phyloP scores from a whole-genome alignment of 257 asterid species.

The Thymus quinquecostatus region DNA sequence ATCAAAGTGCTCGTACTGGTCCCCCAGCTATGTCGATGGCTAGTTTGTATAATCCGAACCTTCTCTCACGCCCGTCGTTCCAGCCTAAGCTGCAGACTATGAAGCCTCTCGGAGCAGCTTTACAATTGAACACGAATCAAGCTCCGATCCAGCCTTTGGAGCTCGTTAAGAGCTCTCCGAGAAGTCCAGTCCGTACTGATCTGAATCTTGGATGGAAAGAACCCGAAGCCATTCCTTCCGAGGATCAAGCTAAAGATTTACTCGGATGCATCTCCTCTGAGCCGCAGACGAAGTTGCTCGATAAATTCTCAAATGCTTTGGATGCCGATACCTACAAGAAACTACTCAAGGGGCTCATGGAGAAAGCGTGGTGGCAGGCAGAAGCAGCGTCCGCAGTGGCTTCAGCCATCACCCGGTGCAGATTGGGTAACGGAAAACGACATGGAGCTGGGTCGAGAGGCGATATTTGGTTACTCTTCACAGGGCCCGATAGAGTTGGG shows the following conservation, averaged over 20 bases:
- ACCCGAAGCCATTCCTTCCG: slow-evolving; percentile 35
- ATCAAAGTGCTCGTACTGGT: slow-evolving; percentile 42
- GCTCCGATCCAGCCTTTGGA: slow-evolving; percentile 32
- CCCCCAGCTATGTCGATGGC: slow-evolving; percentile 48
- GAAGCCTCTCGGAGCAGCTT: slow-evolving; percentile 58
- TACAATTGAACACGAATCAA: slow-evolving; percentile 54
- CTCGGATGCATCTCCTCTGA: slow-evolving; percentile 73
- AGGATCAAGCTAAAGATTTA: slow-evolving; percentile 66
- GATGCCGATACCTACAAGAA: slow-evolving; percentile 87
- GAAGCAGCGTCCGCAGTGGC: slow-evolving; percentile 90
- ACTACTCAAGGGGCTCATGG: slow-evolving; percentile 94
- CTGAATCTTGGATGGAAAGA: slow-evolving; percentile 72
- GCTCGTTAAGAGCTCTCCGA: slow-evolving; percentile 42
- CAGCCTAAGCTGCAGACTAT: slow-evolving; percentile 51
- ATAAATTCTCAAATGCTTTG: slow-evolving; percentile 63
- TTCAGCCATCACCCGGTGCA: slow-evolving; percentile 74
- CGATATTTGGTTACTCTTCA: slow-evolving; percentile 75
- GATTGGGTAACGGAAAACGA: slow-evolving; percentile 73
- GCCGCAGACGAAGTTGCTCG: slow-evolving; percentile 55
- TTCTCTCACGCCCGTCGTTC: slow-evolving; percentile 54
- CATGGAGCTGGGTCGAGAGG: slow-evolving; percentile 72
- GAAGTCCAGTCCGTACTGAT: slow-evolving; percentile 84
- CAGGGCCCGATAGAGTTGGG: slow-evolving; percentile 84
- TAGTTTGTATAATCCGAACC: slow-evolving; percentile 53
- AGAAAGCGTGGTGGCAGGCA: slow-evolving; percentile 96